Percentiles rank a stretch among this genome's conserved stretches.
Conservation (phyloP, 192 early-diverging fungal species). For the Coemansia sp. region DNA sequence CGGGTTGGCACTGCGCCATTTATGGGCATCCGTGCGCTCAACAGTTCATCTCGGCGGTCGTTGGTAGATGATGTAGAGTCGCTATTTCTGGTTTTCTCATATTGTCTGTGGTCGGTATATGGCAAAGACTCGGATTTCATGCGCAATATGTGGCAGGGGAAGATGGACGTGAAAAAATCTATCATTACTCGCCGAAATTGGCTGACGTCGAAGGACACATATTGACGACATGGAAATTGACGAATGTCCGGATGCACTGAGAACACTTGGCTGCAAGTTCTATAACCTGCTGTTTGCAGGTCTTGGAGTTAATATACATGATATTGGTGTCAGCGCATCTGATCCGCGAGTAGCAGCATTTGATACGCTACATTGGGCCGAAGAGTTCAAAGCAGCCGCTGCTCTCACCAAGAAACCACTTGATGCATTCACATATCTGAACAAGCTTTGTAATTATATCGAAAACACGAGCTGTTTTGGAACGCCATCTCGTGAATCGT, state of each 20-base stretch:
- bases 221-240: not conserved
- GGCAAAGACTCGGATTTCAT: not conserved
- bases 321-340: not conserved
- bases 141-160: not conserved
- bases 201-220: not conserved
- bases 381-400: not conserved
- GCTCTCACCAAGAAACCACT: not conserved
- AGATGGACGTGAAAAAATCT: not conserved
- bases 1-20: not conserved
- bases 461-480: not conserved
- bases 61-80: not conserved
- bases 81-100: not conserved
- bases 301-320: not conserved
- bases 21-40: not conserved
- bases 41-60: not conserved
- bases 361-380: not conserved
- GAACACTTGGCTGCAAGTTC: not conserved
- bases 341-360: not conserved
- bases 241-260: not conserved
- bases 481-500: not conserved
- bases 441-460: not conserved
- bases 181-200: not conserved
- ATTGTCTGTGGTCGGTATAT: not conserved
- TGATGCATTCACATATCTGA: not conserved
- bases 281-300: not conserved